Base-by-base conservation (phyloP, 2,329 filamentous ascomycete genomes). In the Cladorrhinum sp. region DNA sequence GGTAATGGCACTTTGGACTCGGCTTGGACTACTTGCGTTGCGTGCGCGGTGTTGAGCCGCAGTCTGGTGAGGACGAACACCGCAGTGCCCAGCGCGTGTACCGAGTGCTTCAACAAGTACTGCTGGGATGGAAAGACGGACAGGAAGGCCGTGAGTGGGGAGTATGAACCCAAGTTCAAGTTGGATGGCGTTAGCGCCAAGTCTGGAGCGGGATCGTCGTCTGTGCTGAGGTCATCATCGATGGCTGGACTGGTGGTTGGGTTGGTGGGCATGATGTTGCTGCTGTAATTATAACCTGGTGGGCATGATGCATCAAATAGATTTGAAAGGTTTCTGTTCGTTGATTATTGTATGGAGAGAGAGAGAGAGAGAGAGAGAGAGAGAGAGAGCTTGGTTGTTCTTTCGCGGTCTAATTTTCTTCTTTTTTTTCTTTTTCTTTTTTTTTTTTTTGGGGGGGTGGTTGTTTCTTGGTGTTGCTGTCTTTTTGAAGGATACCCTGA, bases 91-190 rank as follows among this genome's bases (percentile, higher is more conserved):
- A 79, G 82, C 0, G 85, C 84, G 9, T 99, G 95, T 77, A 79
- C 76, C 49, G 70, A 81, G 55, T 99, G 95, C 77, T 98, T 97
- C 74, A 67, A 79, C 12, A 75, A 79, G 20, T 97, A 97, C 78
- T 99, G 95, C 82, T 99, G 95, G 95, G 85, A 97, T 73, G 95
- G 95, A n/a, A 90, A 84, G 1, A 48, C 70, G 18, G 71, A 72
- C 56, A 62, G 60, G 7, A 23, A n/a, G 49, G 60, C 66, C 58
- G 60, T 62, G 2, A 36, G 51, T 7, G 66, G 65, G 24, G 54
- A 48, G 28, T 77, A 76, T 57, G 59, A 70, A 62, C 75, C 75
- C 1, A 57, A 36, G 5, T 70, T 72, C 46, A 70, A 71, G 61
- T 68, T 74, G 46, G 63, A 67, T 20, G 66, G 58, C 26, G 20